Percentiles rank a stretch among this genome's conserved stretches.
These are phyloP conservation scores for Styphnolobium japonicum DNA, from an alignment of 306 rosid genomes.

Conservation along the genomic window DNA sequence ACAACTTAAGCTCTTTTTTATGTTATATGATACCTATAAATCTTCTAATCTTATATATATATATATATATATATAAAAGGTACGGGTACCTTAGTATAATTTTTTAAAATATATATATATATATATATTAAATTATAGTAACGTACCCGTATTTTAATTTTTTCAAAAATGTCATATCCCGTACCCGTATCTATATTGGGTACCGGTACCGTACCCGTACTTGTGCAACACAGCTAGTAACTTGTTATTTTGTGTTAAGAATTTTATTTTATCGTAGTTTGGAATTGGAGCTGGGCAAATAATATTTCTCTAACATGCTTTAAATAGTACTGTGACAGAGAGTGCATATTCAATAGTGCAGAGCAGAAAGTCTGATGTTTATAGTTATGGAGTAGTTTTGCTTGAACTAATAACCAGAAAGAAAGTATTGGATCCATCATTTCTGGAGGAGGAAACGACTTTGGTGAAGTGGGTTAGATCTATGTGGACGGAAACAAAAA, in stretches of 20 bases:
- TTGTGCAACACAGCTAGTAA: too few species aligned
- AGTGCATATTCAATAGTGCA: constrained; percentile 36
- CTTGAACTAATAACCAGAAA: constrained; percentile 51
- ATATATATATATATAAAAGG: too few species aligned
- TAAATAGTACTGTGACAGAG: constrained; percentile 25
- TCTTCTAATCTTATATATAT: too few species aligned
- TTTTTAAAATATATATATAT: too few species aligned
- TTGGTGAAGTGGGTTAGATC: constrained; percentile 40
- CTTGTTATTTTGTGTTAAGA: not conserved
- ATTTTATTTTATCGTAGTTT: not conserved
- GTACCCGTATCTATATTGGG: too few species aligned
- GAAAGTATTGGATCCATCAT: constrained; percentile 48
- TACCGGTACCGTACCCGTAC: too few species aligned
- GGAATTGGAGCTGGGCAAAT: not conserved
- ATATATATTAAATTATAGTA: too few species aligned
- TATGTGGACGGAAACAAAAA: constrained; percentile 28
- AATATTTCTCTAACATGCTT: not conserved
- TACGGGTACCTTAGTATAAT: too few species aligned
- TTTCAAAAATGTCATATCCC: too few species aligned
- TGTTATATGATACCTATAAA: too few species aligned
- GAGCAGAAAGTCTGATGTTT: constrained; percentile 46
- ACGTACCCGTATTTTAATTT: too few species aligned
- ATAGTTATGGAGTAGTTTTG: constrained; percentile 55
- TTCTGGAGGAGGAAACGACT: constrained; percentile 34
- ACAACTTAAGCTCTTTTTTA: too few species aligned